phyloP scores from a whole-genome alignment of 345 rosid genomes.

The Salix exigua region DNA sequence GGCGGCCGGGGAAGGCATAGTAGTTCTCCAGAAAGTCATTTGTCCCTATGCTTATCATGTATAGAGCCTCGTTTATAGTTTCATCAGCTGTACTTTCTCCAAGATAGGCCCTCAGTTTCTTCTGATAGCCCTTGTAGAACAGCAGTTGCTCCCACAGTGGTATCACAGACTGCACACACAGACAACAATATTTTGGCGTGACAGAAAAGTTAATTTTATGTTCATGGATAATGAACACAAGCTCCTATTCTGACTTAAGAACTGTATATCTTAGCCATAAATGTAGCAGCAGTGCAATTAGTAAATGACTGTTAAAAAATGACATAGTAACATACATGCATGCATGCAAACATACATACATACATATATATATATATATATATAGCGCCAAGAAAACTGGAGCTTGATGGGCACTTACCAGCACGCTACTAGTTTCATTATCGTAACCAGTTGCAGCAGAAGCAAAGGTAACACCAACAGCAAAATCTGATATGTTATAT shows the following conservation, averaged over 20 bases:
- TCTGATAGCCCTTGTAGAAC: constrained; percentile 48
- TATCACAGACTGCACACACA: constrained; percentile 51
- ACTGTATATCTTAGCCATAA: no score
- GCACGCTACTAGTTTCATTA: constrained; percentile 24
- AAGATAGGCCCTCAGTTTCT: constrained; percentile 34
- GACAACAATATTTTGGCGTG: background rate
- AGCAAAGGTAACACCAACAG: constrained; percentile 28
- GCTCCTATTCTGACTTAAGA: no score
- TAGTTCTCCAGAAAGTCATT: constrained; percentile 66
- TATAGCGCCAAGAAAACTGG: no score
- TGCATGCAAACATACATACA: no score
- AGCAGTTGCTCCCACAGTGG: constrained; percentile 57
- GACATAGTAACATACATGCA: no score
- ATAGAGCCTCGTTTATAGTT: constrained; percentile 34
- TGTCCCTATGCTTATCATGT: constrained; percentile 58
- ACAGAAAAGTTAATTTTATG: no score
- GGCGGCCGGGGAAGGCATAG: constrained; percentile 26
- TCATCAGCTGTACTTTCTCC: constrained; percentile 36
- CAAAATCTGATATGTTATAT: constrained; percentile 21
- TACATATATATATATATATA: no score
- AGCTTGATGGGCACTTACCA: constrained; percentile 2
- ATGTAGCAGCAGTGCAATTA: no score
- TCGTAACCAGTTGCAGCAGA: constrained; percentile 36
- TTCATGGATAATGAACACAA: no score
- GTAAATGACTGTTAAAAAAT: no score